A percentile compares a stretch with the other conserved stretches of the same genome.
Evolutionary conservation across 768 basidiomycete species (phyloP).

Genomic region (Royoungia palumana): DNA sequence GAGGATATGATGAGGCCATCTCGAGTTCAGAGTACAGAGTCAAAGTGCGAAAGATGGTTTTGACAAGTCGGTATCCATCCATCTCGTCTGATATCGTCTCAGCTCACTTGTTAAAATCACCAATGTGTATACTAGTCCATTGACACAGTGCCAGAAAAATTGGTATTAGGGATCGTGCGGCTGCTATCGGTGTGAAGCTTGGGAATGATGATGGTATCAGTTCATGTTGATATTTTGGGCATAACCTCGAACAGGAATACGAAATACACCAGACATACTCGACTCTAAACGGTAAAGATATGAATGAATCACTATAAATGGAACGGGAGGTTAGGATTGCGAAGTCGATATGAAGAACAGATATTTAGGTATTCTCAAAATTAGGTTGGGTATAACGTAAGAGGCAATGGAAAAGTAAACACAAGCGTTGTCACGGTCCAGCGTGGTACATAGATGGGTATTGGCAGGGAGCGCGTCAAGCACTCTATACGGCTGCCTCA

Average conservation of each 20-base stretch:
- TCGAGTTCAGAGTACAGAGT: no score
- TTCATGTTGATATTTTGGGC: neutral
- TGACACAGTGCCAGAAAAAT: no score
- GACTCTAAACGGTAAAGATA: neutral
- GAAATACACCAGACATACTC: slow-evolving; percentile 1
- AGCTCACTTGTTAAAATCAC: no score
- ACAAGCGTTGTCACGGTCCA: slow-evolving; percentile 9
- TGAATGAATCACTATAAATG: neutral
- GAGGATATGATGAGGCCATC: no score
- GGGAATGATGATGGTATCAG: no score
- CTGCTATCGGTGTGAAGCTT: no score
- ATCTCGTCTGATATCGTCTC: no score
- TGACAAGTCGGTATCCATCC: no score
- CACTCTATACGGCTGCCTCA: slow-evolving; percentile 4
- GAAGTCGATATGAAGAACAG: neutral
- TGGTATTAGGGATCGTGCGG: no score
- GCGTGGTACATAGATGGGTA: slow-evolving; percentile 11
- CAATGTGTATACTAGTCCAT: no score
- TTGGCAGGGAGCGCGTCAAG: slow-evolving; percentile 10
- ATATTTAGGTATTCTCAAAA: neutral
- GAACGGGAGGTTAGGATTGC: neutral
- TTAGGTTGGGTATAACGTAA: slow-evolving; percentile 21
- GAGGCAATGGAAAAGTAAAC: neutral
- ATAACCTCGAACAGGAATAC: neutral
- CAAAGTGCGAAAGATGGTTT: no score